Evolutionary conservation across 2,329 filamentous ascomycete genomes (phyloP).

Genomic region (Clonostachys rhizophaga): DNA sequence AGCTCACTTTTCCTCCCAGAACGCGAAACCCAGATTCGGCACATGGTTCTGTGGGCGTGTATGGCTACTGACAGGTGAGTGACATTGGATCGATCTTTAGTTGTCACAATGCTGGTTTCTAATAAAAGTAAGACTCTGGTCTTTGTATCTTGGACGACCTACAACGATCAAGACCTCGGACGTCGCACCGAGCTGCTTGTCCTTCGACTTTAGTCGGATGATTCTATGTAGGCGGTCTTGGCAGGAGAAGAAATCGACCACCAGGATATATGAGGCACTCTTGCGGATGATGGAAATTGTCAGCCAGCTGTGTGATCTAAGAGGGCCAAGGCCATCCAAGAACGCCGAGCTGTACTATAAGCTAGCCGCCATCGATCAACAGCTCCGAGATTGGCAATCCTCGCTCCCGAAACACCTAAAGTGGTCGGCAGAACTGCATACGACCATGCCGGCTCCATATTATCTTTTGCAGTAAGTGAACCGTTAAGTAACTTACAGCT

Average conservation of each 20-base stretch:
- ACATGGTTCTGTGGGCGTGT: constrained; percentile 8
- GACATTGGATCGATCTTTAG: not conserved
- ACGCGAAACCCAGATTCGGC: constrained; percentile 7
- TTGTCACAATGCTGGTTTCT: too few species aligned
- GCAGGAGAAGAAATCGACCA: constrained; percentile 5
- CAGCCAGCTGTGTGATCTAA: constrained; percentile 5
- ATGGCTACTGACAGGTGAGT: constrained; percentile 6
- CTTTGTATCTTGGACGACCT: constrained; percentile 8
- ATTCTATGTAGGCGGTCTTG: constrained; percentile 2
- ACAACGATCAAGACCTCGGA: constrained; percentile 10
- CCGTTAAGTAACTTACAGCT: not conserved
- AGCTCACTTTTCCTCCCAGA: constrained; percentile 2
- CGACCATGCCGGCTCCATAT: constrained; percentile 1
- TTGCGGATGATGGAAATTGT: constrained; percentile 6
- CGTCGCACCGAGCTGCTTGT: constrained; percentile 5
- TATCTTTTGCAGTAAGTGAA: constrained; percentile 3
- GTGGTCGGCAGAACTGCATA: not conserved
- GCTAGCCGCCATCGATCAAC: constrained; percentile 6
- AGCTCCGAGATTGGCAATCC: constrained; percentile 5
- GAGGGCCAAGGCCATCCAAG: constrained; percentile 2
- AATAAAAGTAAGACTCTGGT: constrained; percentile 1
- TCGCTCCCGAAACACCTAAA: constrained; percentile 1
- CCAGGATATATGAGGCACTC: constrained; percentile 8
- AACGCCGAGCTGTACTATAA: constrained; percentile 4
- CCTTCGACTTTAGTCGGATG: constrained; percentile 2